Percentiles rank a stretch among this genome's conserved stretches.
These are phyloP conservation scores for Coriolopsis trogii DNA, from an alignment of 1,284 basidiomycete genomes.

Conservation along the genomic window DNA sequence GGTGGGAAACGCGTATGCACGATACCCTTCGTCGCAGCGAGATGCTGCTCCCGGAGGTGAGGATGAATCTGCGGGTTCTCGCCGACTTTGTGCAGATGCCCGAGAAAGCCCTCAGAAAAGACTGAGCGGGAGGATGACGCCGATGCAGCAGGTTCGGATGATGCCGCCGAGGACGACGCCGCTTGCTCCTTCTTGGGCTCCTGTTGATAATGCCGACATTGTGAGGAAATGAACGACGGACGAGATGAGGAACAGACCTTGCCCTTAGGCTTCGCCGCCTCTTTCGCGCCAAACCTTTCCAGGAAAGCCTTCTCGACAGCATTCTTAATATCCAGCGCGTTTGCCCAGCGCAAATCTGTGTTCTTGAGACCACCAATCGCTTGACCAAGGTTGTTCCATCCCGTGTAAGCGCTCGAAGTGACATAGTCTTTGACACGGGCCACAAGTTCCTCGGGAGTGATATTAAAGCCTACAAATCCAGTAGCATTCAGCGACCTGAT, in stretches of 20 bases:
- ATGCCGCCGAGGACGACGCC: constrained; percentile 34
- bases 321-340: constrained; percentile 87
- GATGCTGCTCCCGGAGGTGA: constrained; percentile 80
- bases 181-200: constrained; percentile 56
- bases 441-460: constrained; percentile 75
- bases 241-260: constrained; percentile 52
- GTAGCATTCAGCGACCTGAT: not conserved
- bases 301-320: constrained; percentile 81
- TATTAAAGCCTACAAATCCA: constrained; percentile 67
- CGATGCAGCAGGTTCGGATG: constrained; percentile 39
- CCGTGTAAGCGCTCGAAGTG: constrained; percentile 52
- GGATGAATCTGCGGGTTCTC: constrained; percentile 90
- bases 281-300: constrained; percentile 81
- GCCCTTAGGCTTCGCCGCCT: constrained; percentile 65
- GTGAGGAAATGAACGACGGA: not conserved
- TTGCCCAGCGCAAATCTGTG: constrained; percentile 85
- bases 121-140: constrained; percentile 63
- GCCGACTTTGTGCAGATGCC: constrained; percentile 91
- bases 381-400: constrained; percentile 79
- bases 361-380: constrained; percentile 75
- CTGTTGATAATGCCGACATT: constrained; percentile 32
- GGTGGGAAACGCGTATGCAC: constrained; percentile 98
- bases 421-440: constrained; percentile 66
- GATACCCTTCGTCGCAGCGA: constrained; percentile 79
- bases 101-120: constrained; percentile 96